These are phyloP conservation scores for Solanum piurae DNA, from an alignment of 257 asterid genomes.

Conservation along the genomic window DNA sequence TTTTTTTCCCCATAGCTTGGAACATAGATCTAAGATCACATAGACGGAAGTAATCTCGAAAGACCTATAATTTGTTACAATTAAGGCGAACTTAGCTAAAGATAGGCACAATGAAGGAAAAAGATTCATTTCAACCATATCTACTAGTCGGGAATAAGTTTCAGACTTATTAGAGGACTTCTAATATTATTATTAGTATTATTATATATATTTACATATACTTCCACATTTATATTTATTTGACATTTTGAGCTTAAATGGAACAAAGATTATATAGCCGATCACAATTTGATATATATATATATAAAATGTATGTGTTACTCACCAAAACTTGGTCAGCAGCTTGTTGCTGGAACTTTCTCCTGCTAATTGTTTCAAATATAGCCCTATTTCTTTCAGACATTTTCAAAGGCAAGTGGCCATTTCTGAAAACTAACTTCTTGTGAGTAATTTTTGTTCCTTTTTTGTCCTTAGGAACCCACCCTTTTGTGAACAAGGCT, in stretches of 20 bases:
- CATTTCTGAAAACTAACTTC: background rate
- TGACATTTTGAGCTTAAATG: background rate
- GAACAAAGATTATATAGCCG: background rate
- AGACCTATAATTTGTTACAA: background rate
- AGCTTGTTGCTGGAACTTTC: background rate
- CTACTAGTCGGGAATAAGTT: background rate
- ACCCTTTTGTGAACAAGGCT: conserved; percentile 12
- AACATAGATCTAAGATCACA: background rate
- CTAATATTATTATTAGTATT: background rate
- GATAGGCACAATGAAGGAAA: background rate
- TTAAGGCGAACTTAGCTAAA: background rate
- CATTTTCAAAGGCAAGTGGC: background rate
- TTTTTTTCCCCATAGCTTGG: background rate
- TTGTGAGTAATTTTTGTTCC: background rate
- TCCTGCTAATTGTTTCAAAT: background rate
- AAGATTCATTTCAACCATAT: background rate
- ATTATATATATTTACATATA: background rate
- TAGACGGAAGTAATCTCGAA: background rate
- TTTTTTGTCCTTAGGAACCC: background rate
- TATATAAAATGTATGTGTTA: background rate
- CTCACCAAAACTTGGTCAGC: background rate
- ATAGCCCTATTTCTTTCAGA: background rate
- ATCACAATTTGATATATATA: background rate
- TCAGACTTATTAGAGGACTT: background rate
- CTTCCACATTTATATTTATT: background rate